Evolutionary conservation across 1,139 yeast species (phyloP), one percentile per base, ranked within the genome.

Genomic region (Yamadazyma taylorii): DNA sequence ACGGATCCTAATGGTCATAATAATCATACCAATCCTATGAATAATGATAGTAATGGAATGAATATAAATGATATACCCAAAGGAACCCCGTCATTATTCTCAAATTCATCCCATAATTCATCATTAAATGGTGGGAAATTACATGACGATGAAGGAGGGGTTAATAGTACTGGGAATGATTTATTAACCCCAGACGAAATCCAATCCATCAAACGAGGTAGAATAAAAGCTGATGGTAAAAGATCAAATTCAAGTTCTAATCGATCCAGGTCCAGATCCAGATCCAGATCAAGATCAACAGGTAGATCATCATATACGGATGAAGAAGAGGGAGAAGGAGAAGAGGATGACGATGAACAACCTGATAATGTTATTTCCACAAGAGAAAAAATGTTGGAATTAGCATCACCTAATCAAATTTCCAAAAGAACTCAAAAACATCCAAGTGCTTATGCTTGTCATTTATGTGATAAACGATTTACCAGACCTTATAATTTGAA

Each of bases 401-500:
- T 82, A 48, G 87, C 87, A 1, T 66, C 73, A 14, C 75, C 79
- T 1, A 68, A 68, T 27, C 73, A 65, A 40, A 55, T 64, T 6
- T 68, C 76, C 29, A 78, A 74, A 49, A 66, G 85, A 24, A 72
- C 78, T 3, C 90, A 85, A 50, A 85, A 84, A 49, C 85, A 84
- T 52, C 92, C 95, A 0, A 78, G 90, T 21, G 77, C 82, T 9
- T 89, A 80, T 58, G 85, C 87, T 0, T 92, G 98, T 60, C 81
- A 82, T 42, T 61, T 85, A 35, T 92, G 98, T 61, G 90, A 83
- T 32, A 89, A 88, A 59, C 66, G 83, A 35, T 92, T 92, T 57
- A 89, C 97, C 2, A 66, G 97, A 41, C 96, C 96, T 0, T 92
- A 92, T 60, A 92, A 92, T 56, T 68, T 92, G 51, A 86, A 92